These are phyloP conservation scores for Wakefieldia striispora DNA, from an alignment of 768 basidiomycete species.

Conservation along the genomic window DNA sequence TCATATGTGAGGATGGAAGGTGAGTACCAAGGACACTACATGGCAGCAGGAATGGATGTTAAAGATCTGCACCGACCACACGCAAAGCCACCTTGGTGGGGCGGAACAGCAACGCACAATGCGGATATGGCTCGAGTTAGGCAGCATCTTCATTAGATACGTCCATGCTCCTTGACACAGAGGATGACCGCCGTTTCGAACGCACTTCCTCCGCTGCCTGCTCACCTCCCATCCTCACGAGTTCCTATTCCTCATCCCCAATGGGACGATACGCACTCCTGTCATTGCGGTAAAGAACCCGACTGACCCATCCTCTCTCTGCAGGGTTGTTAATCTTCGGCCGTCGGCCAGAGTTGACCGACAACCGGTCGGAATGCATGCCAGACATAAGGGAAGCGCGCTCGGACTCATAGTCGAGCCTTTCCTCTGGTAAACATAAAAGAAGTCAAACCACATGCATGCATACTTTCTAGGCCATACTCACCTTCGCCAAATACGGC, in stretches of 20 bases:
- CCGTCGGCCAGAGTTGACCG: constrained; percentile 30
- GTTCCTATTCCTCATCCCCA: constrained; percentile 53
- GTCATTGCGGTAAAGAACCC: constrained; percentile 44
- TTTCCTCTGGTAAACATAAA: constrained; percentile 43
- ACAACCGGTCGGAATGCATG: constrained; percentile 37
- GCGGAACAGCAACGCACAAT: constrained; percentile 5
- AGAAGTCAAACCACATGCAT: constrained; percentile 15
- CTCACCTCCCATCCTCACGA: constrained; percentile 48
- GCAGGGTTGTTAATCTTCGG: constrained; percentile 19
- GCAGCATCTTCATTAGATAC: constrained; percentile 4
- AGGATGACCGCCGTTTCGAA: constrained; percentile 13
- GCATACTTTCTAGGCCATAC: background rate
- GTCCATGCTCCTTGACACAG: constrained; percentile 12
- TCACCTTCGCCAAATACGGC: constrained; percentile 84
- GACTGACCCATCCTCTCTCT: constrained; percentile 47
- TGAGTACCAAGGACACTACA: constrained; percentile 7
- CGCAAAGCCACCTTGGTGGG: constrained; percentile 4
- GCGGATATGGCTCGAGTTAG: constrained; percentile 4
- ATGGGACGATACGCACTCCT: constrained; percentile 49
- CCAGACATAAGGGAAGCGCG: constrained; percentile 52
- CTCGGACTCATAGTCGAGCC: constrained; percentile 64
- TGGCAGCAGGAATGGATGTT: constrained; percentile 1
- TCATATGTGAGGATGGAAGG: constrained; percentile 29
- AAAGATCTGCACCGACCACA: constrained; percentile 3
- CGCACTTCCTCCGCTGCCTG: constrained; percentile 21